A percentile compares a stretch with the other conserved stretches of the same genome.
Conservation (phyloP, 345 rosid genomes). For the Ceriops decandra region DNA sequence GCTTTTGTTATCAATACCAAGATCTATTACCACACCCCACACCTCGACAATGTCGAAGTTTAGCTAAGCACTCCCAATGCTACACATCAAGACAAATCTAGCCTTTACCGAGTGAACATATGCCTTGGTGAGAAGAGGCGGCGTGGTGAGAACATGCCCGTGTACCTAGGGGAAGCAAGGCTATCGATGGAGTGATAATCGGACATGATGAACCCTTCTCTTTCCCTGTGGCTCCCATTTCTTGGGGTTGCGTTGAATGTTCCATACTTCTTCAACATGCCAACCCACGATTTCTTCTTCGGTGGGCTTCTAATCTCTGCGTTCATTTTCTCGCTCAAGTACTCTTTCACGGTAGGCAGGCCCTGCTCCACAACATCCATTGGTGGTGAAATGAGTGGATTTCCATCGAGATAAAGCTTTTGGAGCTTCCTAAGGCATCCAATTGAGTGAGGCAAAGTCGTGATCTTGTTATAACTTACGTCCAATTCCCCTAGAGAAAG, state of each 20-base stretch:
- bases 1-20: too few species aligned
- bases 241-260: constrained; percentile 47
- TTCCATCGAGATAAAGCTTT: constrained; percentile 73
- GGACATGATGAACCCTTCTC: constrained; percentile 45
- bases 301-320: constrained; percentile 26
- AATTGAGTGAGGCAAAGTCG: constrained; percentile 59
- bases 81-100: too few species aligned
- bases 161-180: constrained; percentile 52
- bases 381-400: constrained; percentile 74
- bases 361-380: constrained; percentile 64
- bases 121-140: constrained; percentile 59
- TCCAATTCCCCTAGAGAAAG: constrained; percentile 70
- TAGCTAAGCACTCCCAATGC: too few species aligned
- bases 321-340: constrained; percentile 62
- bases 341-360: constrained; percentile 55
- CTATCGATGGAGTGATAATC: constrained; percentile 49
- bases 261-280: constrained; percentile 56
- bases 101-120: constrained; percentile 22
- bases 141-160: constrained; percentile 67
- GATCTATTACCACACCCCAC: too few species aligned
- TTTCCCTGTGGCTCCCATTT: constrained; percentile 31
- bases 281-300: constrained; percentile 72
- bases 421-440: constrained; percentile 69
- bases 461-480: constrained; percentile 72
- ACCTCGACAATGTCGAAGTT: too few species aligned